Evolutionary conservation across 768 basidiomycete genomes (phyloP), one percentile per base, ranked within the genome.

Genomic region (Xerocomus brunneocitrinus): DNA sequence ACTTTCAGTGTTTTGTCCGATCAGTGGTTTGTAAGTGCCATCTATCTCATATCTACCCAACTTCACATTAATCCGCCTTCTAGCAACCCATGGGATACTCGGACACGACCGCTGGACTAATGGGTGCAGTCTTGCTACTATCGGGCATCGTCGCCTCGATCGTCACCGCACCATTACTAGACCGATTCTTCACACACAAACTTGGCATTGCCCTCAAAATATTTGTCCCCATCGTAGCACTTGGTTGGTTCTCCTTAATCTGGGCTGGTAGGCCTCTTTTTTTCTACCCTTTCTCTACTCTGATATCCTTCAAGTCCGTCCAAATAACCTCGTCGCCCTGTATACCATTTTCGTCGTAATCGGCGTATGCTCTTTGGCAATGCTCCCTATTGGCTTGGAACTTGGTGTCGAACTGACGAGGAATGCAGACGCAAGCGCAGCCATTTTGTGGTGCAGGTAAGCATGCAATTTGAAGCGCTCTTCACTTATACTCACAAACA

Each of bases 321-420:
- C 81, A 8, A 62, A 86, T 57, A 83, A 90, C 58, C 65, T 71
- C 1, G 82, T 67, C 1, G 82, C 74, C 0, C 67, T 92, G 8
- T 93, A 82, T 64, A 76, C 74, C 4, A 73, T 92, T 44, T 83
- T 87, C 74, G 78, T 78, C 4, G 64, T 92, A 31, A 78, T 91
- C 31, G 91, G 91, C 14, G 70, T 79, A 13, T 69, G 76, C 44
- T 83, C 83, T 3, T 57, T 93, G 52, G 79, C 83, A 3, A 78
- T 93, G 71, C 77, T 94, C 2, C 89, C 91, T 2, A 76, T 92
- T 30, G 83, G 74, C 1, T 72, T 94, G 52, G 91, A 94, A 63
- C 79, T 94, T 22, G 85, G 79, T 13, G 86, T 84, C 36, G 91
- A 94, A 66, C 64, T 92, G 22, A 90, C 90, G 7, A 76, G 87